These are phyloP conservation scores for Solioccasus polychromus DNA, from an alignment of 768 basidiomycete genomes.

Conservation along the genomic window DNA sequence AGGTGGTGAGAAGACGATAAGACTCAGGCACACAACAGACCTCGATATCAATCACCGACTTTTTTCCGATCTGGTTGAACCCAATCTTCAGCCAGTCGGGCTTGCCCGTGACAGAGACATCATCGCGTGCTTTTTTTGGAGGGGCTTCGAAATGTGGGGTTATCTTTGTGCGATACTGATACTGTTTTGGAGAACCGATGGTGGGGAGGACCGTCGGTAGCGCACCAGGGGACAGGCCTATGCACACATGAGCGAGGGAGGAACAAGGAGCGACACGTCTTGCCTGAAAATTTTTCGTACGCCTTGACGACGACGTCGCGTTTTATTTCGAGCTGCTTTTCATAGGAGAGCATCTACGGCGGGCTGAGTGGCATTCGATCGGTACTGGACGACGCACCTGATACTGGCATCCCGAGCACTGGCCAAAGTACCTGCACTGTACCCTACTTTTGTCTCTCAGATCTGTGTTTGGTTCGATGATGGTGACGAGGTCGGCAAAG, in stretches of 20 bases:
- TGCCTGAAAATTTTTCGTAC: slow-evolving; percentile 67
- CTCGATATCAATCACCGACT: slow-evolving; percentile 87
- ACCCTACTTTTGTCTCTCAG: slow-evolving; percentile 65
- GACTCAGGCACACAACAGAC: slow-evolving; percentile 35
- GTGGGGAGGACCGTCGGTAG: slow-evolving; percentile 72
- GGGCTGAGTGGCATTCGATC: background rate
- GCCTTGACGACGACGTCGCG: slow-evolving; percentile 83
- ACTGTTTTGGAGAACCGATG: slow-evolving; percentile 84
- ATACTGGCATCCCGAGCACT: slow-evolving; percentile 92
- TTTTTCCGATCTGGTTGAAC: slow-evolving; percentile 77
- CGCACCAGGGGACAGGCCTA: slow-evolving; percentile 48
- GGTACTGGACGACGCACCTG: slow-evolving; percentile 50
- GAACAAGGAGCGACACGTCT: slow-evolving; percentile 9
- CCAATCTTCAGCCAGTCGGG: slow-evolving; percentile 83
- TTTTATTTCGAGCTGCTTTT: slow-evolving; percentile 83
- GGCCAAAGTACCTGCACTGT: slow-evolving; percentile 83
- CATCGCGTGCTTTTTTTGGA: slow-evolving; percentile 38
- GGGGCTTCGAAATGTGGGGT: slow-evolving; percentile 94
- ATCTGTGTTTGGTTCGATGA: slow-evolving; percentile 59
- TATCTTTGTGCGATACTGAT: slow-evolving; percentile 93
- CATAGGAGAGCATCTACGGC: slow-evolving; percentile 81
- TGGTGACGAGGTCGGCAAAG: slow-evolving; percentile 67
- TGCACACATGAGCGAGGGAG: slow-evolving; percentile 20
- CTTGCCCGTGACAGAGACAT: slow-evolving; percentile 20
- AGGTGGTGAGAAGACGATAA: background rate